These are phyloP conservation scores for Cladosporium sp. DNA, from an alignment of 2,329 filamentous ascomycete genomes.

Conservation along the genomic window DNA sequence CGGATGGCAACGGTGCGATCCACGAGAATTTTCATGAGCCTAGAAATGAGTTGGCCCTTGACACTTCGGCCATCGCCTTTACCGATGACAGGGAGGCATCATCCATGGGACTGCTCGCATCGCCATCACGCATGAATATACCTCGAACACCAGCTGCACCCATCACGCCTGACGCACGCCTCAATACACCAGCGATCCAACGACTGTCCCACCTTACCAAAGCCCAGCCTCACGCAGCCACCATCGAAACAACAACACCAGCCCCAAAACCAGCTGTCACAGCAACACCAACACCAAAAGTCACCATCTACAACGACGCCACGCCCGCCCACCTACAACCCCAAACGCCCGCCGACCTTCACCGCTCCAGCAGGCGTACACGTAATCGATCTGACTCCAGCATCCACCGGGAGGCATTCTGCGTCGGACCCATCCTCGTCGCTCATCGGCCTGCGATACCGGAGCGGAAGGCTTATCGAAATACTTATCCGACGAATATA, in stretches of 20 bases:
- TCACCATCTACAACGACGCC: conserved; percentile 31
- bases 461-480: conserved; percentile 13
- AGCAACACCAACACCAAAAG: conserved; percentile 16
- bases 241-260: not conserved
- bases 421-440: not conserved
- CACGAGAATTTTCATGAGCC: not conserved
- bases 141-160: not conserved
- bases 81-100: no score
- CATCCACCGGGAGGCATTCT: conserved; percentile 6
- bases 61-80: no score
- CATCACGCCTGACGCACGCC: not conserved
- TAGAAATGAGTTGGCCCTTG: not conserved
- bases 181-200: not conserved
- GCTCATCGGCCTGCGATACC: conserved; percentile 10
- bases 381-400: conserved; percentile 19
- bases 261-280: conserved; percentile 2
- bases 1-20: not conserved
- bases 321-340: conserved; percentile 26
- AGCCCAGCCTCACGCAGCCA: not conserved
- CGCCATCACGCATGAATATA: conserved; percentile 6
- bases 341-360: conserved; percentile 31
- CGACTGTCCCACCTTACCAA: not conserved
- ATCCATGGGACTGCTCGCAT: not conserved
- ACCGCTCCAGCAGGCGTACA: conserved; percentile 13
- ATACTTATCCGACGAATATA: conserved; percentile 15